A percentile compares a stretch with the other conserved stretches of the same genome.
Evolutionary conservation across 345 rosid genomes (phyloP).

Genomic region (Salix arbutifolia): DNA sequence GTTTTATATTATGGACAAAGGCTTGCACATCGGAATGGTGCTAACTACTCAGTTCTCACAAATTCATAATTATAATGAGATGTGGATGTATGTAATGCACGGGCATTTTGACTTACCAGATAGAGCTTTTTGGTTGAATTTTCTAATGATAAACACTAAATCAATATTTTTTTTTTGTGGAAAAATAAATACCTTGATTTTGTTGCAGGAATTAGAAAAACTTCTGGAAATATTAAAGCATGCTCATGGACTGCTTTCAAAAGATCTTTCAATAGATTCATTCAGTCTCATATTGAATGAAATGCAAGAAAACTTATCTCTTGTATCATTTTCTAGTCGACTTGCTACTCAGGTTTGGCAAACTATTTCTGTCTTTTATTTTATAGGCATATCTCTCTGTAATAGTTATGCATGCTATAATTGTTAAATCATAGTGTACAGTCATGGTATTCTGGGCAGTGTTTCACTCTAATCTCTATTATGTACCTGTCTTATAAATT

Average conservation of each 20-base stretch:
- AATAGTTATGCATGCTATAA: not conserved
- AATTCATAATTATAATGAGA: not conserved
- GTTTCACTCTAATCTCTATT: not conserved
- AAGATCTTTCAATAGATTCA: constrained; percentile 76
- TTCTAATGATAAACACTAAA: not conserved
- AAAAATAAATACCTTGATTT: constrained; percentile 8
- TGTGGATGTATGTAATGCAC: not conserved
- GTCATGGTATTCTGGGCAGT: not conserved
- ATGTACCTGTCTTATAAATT: not conserved
- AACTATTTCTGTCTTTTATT: not conserved
- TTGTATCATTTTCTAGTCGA: constrained; percentile 90
- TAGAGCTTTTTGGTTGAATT: not conserved
- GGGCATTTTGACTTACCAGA: not conserved
- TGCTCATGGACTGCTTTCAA: constrained; percentile 72
- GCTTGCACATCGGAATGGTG: not conserved
- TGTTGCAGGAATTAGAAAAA: constrained; percentile 83
- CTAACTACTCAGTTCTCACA: not conserved
- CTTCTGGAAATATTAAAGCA: constrained; percentile 71
- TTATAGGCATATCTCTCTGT: not conserved
- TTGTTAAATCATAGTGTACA: not conserved
- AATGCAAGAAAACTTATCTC: constrained; percentile 95
- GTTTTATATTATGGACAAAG: not conserved
- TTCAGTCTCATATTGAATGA: constrained; percentile 83
- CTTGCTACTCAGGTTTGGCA: constrained; percentile 91
- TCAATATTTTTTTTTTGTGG: not conserved